Evolutionary conservation across 169 alveolate species (phyloP).

Genomic region (Eimeria necatrix): DNA sequence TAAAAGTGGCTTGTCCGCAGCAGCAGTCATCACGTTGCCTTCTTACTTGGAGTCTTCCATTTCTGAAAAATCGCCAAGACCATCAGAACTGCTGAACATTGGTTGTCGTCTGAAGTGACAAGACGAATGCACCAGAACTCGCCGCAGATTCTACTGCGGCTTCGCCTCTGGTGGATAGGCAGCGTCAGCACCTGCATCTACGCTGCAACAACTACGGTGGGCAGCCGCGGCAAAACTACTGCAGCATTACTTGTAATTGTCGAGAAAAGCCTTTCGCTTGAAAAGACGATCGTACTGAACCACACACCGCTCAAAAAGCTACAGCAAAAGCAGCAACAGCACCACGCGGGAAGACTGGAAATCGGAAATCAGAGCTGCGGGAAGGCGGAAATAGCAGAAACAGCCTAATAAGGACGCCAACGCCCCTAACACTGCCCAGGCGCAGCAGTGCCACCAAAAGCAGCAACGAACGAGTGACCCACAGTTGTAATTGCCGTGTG

Average conservation of each 20-base stretch:
- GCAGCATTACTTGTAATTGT: constrained; percentile 90
- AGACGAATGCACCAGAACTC: too few species aligned
- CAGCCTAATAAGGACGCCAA: background rate
- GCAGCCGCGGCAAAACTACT: constrained; percentile 65
- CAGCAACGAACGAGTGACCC: background rate
- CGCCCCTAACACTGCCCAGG: constrained; percentile 65
- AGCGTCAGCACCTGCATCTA: background rate
- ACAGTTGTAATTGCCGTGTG: constrained; percentile 98
- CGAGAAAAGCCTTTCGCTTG: constrained; percentile 98
- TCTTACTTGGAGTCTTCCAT: constrained; percentile 92
- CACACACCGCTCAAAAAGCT: constrained; percentile 90
- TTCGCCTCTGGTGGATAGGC: background rate
- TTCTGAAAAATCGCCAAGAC: constrained; percentile 94
- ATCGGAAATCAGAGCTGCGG: background rate
- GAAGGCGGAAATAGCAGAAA: constrained; percentile 1
- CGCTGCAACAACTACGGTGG: background rate
- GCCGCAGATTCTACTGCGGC: background rate
- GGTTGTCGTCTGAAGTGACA: constrained; percentile 86
- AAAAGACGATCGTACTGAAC: constrained; percentile 96
- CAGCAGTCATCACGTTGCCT: background rate
- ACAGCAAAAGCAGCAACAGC: constrained; percentile 60
- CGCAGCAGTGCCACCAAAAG: background rate
- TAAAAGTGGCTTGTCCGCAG: background rate
- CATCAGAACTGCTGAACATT: constrained; percentile 91
- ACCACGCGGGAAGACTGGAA: background rate